phyloP scores from a whole-genome alignment of 345 rosid genomes.

The Syzygium grande region DNA sequence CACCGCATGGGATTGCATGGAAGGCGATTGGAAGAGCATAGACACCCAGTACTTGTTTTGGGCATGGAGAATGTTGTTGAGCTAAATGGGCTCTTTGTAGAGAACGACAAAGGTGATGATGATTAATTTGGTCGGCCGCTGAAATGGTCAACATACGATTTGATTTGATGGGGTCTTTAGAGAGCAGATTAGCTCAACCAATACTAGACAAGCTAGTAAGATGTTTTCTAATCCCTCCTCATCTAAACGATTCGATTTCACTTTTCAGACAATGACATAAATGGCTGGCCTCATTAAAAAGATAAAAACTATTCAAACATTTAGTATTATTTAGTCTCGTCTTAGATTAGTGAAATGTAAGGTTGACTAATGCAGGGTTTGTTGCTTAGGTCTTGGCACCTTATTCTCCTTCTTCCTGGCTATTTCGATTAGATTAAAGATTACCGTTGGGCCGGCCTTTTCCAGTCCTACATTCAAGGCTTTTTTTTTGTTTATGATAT shows the following conservation, averaged over 20 bases:
- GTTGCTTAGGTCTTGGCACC: background rate
- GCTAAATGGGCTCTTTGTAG: background rate
- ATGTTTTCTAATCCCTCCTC: background rate
- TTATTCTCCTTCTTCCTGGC: no score
- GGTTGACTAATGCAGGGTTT: background rate
- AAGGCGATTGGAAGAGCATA: background rate
- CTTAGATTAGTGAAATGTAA: background rate
- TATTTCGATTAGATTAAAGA: no score
- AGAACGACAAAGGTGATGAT: background rate
- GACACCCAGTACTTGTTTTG: background rate
- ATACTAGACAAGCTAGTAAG: background rate
- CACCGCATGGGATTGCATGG: slow-evolving; percentile 20
- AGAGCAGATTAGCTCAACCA: no score
- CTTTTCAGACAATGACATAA: background rate
- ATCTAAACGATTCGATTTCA: background rate
- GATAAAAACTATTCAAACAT: background rate
- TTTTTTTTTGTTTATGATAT: background rate
- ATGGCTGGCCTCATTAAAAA: background rate
- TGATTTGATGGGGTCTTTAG: no score
- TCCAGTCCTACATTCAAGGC: background rate
- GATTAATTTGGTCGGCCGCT: background rate
- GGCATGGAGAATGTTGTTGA: background rate
- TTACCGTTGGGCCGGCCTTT: background rate
- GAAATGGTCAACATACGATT: background rate
- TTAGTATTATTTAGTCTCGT: background rate